Evolutionary conservation across 106 monocot species (phyloP).

Genomic region (Platanthera guangdongensis): DNA sequence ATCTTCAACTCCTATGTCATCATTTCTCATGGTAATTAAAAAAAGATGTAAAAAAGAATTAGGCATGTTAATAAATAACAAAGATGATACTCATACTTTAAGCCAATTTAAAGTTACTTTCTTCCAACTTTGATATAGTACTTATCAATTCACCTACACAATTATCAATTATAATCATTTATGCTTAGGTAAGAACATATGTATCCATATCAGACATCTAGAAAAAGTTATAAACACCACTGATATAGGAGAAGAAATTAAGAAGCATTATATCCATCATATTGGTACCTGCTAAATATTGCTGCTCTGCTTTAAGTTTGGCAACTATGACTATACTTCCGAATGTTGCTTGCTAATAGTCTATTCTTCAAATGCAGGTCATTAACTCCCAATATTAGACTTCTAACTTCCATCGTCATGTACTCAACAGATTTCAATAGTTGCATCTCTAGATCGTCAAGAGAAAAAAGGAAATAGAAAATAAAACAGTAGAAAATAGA

Average conservation of each 20-base stretch:
- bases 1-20: too few relatives aligned
- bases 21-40: too few relatives aligned
- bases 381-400: conserved; percentile 22
- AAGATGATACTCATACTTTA: too few relatives aligned
- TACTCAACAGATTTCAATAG: conserved; percentile 28
- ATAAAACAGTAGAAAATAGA: too few relatives aligned
- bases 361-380: conserved; percentile 67
- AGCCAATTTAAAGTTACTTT: conserved; percentile 49
- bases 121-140: conserved; percentile 60
- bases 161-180: conserved; percentile 3
- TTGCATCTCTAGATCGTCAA: conserved; percentile 20
- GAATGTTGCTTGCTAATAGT: conserved; percentile 36
- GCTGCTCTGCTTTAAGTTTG: conserved; percentile 53
- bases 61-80: too few relatives aligned
- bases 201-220: neutral
- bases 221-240: neutral
- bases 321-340: conserved; percentile 41
- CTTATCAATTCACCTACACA: conserved; percentile 62
- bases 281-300: conserved; percentile 53
- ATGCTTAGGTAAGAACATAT: neutral
- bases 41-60: too few relatives aligned
- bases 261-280: neutral
- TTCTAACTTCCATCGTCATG: conserved; percentile 30
- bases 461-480: neutral
- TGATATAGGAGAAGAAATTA: neutral